Conservation (phyloP, 768 basidiomycete species). For the Auriscalpium orientale region DNA sequence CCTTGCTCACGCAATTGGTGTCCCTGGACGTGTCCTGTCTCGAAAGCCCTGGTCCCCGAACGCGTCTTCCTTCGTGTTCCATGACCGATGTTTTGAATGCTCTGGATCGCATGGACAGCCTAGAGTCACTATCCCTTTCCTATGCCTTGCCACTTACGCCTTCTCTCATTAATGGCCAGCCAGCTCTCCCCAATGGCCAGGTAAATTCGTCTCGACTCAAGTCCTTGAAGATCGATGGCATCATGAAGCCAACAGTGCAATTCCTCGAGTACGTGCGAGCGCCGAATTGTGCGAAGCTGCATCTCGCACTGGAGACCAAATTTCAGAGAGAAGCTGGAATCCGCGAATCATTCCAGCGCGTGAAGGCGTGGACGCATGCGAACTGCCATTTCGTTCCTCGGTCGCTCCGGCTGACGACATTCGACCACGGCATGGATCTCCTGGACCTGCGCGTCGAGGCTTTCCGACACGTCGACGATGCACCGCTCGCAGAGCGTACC, state of each 20-base stretch:
- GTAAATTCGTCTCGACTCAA: neutral
- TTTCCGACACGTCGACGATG: neutral
- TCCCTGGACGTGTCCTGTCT: neutral
- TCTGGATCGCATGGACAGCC: neutral
- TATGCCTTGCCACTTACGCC: neutral
- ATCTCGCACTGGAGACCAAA: neutral
- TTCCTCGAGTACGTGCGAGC: neutral
- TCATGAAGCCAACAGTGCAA: neutral
- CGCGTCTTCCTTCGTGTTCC: neutral
- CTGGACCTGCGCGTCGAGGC: neutral
- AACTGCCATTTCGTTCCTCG: neutral
- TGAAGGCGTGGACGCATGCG: neutral
- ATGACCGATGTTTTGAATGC: neutral
- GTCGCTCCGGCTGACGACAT: neutral
- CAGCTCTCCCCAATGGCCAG: too few relatives aligned
- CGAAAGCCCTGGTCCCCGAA: too few relatives aligned
- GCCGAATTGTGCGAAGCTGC: neutral
- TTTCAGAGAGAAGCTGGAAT: neutral
- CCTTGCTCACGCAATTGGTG: neutral
- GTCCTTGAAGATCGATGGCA: neutral
- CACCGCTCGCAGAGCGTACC: neutral
- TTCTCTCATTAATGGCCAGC: neutral
- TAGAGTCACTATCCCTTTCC: neutral
- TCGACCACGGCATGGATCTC: neutral
- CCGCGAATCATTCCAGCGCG: neutral